phyloP scores from a whole-genome alignment of 2,329 filamentous ascomycete genomes.

The Aspergillus quadrilineatus region DNA sequence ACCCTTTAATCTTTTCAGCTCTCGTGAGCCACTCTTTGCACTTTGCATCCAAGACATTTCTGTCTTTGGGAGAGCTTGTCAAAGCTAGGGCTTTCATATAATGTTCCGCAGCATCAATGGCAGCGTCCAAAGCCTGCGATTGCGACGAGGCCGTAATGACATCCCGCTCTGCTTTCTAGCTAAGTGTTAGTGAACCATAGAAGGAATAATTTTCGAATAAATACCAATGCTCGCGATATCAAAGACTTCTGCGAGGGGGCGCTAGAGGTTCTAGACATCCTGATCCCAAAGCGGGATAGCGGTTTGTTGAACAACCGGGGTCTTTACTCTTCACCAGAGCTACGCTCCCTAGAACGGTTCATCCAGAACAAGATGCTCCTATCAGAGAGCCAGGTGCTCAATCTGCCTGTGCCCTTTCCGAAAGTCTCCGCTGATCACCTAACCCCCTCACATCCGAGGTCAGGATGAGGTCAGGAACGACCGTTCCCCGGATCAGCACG shows the following conservation, averaged over 20 bases:
- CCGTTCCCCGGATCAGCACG: slow-evolving; percentile 5
- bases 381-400: slow-evolving; percentile 9
- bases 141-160: slow-evolving; percentile 54
- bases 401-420: slow-evolving; percentile 8
- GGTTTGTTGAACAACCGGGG: slow-evolving; percentile 13
- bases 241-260: slow-evolving; percentile 27
- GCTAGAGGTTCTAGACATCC: slow-evolving; percentile 31
- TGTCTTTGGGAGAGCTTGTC: slow-evolving; percentile 62
- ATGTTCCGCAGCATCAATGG: slow-evolving; percentile 74
- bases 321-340: slow-evolving; percentile 9
- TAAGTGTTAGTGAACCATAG: slow-evolving; percentile 25
- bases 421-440: slow-evolving; percentile 15
- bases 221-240: slow-evolving; percentile 35
- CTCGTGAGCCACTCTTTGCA: slow-evolving; percentile 67
- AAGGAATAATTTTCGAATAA: neutral
- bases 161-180: slow-evolving; percentile 55
- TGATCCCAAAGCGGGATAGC: slow-evolving; percentile 13
- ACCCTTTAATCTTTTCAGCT: slow-evolving; percentile 72
- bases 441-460: slow-evolving; percentile 20
- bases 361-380: slow-evolving; percentile 9
- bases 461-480: slow-evolving; percentile 1
- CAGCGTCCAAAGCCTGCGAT: slow-evolving; percentile 68
- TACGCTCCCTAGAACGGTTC: slow-evolving; percentile 10
- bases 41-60: slow-evolving; percentile 64
- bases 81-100: slow-evolving; percentile 75